Conservation (phyloP, 2,329 filamentous ascomycete species). For the Trichoderma simmonsii region DNA sequence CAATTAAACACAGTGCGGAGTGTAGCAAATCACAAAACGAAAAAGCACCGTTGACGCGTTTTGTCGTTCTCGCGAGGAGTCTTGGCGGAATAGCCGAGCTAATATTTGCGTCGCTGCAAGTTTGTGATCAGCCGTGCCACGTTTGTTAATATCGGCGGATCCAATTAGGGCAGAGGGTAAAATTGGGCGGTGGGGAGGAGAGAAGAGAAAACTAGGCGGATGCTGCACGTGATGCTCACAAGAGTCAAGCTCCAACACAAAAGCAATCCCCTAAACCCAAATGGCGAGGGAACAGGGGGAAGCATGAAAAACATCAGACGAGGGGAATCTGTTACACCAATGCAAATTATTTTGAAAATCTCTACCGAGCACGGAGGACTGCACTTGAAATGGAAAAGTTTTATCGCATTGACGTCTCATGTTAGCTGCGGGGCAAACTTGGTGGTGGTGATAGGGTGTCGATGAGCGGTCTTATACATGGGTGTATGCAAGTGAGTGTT, state of each 20-base stretch:
- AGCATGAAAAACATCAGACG: neutral
- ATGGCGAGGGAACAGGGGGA: neutral
- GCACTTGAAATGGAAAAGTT: neutral
- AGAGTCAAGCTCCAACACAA: neutral
- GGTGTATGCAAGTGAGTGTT: neutral
- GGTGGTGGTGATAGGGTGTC: neutral
- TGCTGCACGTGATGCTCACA: neutral
- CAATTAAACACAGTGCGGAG: neutral
- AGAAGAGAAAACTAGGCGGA: neutral
- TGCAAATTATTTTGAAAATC: neutral
- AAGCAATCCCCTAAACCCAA: neutral
- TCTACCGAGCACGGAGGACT: neutral
- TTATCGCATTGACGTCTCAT: neutral
- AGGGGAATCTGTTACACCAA: neutral
- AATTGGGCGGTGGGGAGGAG: neutral
- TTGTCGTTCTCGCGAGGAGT: neutral
- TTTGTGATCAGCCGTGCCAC: neutral
- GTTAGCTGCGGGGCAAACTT: neutral
- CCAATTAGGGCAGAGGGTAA: neutral
- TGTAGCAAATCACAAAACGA: neutral
- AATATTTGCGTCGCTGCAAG: neutral
- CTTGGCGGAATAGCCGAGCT: neutral
- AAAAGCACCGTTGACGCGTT: neutral
- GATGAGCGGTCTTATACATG: neutral
- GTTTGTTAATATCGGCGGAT: neutral